Percentiles rank a stretch among this genome's conserved stretches.
Evolutionary conservation across 805 yeast genomes (phyloP).

Genomic region (Wickerhamiella kurtzmanii): DNA sequence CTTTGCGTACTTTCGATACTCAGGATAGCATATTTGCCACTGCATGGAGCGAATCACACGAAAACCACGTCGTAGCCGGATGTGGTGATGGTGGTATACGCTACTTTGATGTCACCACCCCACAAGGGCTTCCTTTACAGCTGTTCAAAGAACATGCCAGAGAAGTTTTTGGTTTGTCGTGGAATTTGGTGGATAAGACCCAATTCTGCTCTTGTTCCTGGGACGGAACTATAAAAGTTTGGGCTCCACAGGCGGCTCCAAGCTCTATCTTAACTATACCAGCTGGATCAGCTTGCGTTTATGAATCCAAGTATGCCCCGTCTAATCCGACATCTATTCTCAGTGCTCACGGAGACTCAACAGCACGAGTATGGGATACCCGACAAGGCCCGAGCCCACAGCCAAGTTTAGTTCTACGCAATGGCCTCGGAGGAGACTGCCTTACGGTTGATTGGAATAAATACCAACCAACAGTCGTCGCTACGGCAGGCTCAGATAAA

Average conservation of each 20-base stretch:
- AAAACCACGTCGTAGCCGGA: conserved; percentile 68
- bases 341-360: conserved; percentile 62
- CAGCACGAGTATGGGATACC: conserved; percentile 68
- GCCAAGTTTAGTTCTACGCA: conserved; percentile 40
- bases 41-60: conserved; percentile 85
- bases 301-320: conserved; percentile 71
- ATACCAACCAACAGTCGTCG: conserved; percentile 63
- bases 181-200: conserved; percentile 59
- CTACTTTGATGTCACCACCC: conserved; percentile 55
- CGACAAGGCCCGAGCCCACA: conserved; percentile 31
- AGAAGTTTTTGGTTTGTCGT: conserved; percentile 60
- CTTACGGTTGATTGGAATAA: conserved; percentile 83
- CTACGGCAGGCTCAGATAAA: conserved; percentile 88
- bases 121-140: conserved; percentile 20
- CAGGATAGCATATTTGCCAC: conserved; percentile 86
- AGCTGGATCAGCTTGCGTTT: conserved; percentile 34
- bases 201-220: conserved; percentile 70
- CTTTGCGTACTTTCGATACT: conserved; percentile 58
- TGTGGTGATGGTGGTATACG: conserved; percentile 86
- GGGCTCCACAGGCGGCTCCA: conserved; percentile 20
- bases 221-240: conserved; percentile 74
- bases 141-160: conserved; percentile 50
- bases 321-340: conserved; percentile 60
- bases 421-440: conserved; percentile 59
- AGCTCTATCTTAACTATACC: conserved; percentile 7